These are phyloP conservation scores for Chiua virens DNA, from an alignment of 768 basidiomycete genomes.

Conservation along the genomic window DNA sequence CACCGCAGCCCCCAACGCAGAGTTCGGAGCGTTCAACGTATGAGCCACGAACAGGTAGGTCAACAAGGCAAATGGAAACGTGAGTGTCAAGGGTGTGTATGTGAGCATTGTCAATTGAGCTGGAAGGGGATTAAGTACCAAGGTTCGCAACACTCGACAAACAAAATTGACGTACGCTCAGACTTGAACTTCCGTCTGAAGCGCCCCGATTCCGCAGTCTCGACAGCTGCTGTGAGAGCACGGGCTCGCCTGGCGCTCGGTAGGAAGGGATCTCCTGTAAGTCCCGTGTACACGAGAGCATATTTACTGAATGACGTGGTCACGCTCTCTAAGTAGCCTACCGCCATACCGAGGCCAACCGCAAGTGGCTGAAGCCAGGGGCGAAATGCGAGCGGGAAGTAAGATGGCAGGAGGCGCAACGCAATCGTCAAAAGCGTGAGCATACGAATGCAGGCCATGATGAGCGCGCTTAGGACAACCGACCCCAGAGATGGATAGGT, in stretches of 20 bases:
- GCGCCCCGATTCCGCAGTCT: slow-evolving; percentile 41
- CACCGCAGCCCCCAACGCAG: slow-evolving; percentile 73
- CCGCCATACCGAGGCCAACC: slow-evolving; percentile 37
- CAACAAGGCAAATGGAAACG: slow-evolving; percentile 76
- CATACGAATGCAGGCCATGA: slow-evolving; percentile 69
- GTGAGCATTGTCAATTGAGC: slow-evolving; percentile 71
- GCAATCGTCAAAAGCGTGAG: slow-evolving; percentile 50
- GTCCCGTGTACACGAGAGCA: slow-evolving; percentile 69
- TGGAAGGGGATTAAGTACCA: slow-evolving; percentile 23
- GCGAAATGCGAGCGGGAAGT: slow-evolving; percentile 42
- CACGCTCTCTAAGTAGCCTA: slow-evolving; percentile 43
- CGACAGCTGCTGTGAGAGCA: slow-evolving; percentile 56
- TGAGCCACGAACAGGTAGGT: slow-evolving; percentile 92
- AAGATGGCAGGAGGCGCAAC: slow-evolving; percentile 56
- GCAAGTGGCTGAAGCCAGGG: slow-evolving; percentile 43
- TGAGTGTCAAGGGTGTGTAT: slow-evolving; percentile 71
- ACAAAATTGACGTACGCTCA: slow-evolving; percentile 49
- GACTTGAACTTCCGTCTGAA: slow-evolving; percentile 50
- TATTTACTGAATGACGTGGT: slow-evolving; percentile 60
- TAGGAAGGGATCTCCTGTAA: slow-evolving; percentile 74
- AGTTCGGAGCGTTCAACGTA: slow-evolving; percentile 63
- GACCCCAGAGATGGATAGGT: slow-evolving; percentile 82
- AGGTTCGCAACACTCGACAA: neutral
- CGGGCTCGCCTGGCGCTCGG: slow-evolving; percentile 54
- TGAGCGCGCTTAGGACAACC: slow-evolving; percentile 71